Conservation (phyloP, 495 filamentous ascomycete species). For the Penicillium psychrofluorescens region DNA sequence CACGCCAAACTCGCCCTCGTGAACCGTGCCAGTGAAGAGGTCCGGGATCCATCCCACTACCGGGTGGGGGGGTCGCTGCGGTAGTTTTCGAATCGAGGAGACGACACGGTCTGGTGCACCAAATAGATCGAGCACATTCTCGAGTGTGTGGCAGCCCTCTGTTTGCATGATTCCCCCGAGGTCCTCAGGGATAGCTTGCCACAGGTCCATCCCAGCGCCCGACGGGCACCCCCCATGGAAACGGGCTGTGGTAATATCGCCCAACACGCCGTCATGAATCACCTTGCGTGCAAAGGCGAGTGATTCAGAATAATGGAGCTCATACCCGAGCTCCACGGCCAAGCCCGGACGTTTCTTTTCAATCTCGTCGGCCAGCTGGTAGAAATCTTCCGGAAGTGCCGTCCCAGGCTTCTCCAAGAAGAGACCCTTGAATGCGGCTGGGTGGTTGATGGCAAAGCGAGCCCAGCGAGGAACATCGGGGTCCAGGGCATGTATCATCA, state of each 20-base stretch:
- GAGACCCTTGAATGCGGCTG: constrained; percentile 5
- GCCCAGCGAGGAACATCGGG: constrained; percentile 12
- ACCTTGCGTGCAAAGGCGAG: constrained; percentile 7
- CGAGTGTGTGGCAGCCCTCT: constrained; percentile 6
- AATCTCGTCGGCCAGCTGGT: too few relatives aligned
- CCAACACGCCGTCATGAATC: constrained; percentile 2
- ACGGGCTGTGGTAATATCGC: constrained; percentile 7
- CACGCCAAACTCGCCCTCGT: background rate
- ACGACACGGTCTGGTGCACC: constrained; percentile 5
- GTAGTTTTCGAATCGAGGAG: constrained; percentile 10
- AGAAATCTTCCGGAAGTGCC: too few relatives aligned
- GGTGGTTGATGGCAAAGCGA: constrained; percentile 8
- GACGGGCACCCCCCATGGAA: constrained; percentile 13
- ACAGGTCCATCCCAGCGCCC: constrained; percentile 9
- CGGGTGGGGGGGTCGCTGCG: background rate
- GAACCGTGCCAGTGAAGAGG: too few relatives aligned
- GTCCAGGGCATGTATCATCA: constrained; percentile 11
- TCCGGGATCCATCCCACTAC: too few relatives aligned
- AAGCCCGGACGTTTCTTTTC: too few relatives aligned
- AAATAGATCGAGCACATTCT: constrained; percentile 7
- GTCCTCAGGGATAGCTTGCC: constrained; percentile 5
- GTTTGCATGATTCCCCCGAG: constrained; percentile 8
- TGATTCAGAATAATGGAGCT: constrained; percentile 9
- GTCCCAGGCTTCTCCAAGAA: constrained; percentile 1
- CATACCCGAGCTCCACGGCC: constrained; percentile 4